These are phyloP conservation scores for Apiotrichum siamense DNA, from an alignment of 1,284 basidiomycete genomes.

Conservation along the genomic window DNA sequence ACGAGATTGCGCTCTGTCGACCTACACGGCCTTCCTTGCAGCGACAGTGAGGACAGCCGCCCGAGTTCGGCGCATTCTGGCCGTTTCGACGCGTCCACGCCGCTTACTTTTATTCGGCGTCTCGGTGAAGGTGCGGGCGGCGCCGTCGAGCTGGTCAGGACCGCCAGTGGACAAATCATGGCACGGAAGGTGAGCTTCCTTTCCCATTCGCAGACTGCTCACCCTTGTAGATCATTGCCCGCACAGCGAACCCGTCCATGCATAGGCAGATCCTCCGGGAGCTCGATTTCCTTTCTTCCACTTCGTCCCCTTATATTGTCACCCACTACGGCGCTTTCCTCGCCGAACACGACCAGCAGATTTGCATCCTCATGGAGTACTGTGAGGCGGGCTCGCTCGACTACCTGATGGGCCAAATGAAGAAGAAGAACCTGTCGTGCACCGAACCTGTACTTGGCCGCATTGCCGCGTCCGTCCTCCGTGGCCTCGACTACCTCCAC, in stretches of 20 bases:
- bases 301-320: slow-evolving; percentile 81
- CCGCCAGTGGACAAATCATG: slow-evolving; percentile 60
- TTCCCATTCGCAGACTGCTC: not conserved
- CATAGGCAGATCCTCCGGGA: slow-evolving; percentile 87
- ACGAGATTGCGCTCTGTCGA: not conserved
- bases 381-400: slow-evolving; percentile 81
- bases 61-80: not conserved
- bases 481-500: slow-evolving; percentile 89
- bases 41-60: slow-evolving; percentile 1
- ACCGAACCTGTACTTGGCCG: slow-evolving; percentile 89
- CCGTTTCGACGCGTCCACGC: not conserved
- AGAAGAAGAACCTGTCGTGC: slow-evolving; percentile 68
- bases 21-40: not conserved
- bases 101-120: slow-evolving; percentile 62
- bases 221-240: slow-evolving; percentile 67
- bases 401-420: slow-evolving; percentile 76
- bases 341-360: slow-evolving; percentile 81
- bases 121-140: slow-evolving; percentile 95
- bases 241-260: slow-evolving; percentile 79
- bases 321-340: slow-evolving; percentile 93
- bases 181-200: slow-evolving; percentile 67
- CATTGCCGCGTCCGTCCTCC: slow-evolving; percentile 83
- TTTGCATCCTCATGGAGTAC: slow-evolving; percentile 94
- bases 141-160: slow-evolving; percentile 83
- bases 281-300: slow-evolving; percentile 79